Percentiles rank a stretch among this genome's conserved stretches.
Conservation (phyloP, 192 early-diverging fungal species). For the Backusella circina region DNA sequence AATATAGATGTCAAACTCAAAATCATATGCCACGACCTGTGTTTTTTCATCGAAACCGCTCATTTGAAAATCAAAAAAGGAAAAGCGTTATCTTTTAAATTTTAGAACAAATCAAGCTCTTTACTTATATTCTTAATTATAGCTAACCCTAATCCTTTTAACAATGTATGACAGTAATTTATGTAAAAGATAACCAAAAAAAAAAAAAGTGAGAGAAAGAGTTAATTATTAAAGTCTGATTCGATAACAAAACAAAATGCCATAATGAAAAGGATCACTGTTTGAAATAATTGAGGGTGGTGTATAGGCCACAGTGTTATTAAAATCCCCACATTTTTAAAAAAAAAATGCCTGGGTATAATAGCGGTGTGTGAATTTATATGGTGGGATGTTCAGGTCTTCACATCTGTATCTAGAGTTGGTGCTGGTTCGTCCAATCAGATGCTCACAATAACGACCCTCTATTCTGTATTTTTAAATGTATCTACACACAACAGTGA, state of each 20-base stretch:
- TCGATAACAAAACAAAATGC: no score
- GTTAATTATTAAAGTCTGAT: background rate
- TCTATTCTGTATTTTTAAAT: background rate
- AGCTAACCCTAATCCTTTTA: background rate
- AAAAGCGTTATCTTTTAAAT: background rate
- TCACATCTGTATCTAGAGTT: background rate
- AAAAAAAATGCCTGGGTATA: background rate
- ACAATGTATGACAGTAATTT: background rate
- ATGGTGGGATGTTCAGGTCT: background rate
- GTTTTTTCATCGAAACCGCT: background rate
- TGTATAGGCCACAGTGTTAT: background rate
- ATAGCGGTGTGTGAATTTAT: background rate
- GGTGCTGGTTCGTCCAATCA: background rate
- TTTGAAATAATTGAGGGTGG: background rate
- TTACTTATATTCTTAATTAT: background rate
- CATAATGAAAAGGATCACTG: no score
- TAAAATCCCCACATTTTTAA: background rate
- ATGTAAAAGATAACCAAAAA: background rate
- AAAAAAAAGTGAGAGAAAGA: background rate
- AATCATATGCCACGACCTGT: background rate
- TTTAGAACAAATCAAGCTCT: background rate
- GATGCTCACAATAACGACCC: background rate
- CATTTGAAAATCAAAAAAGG: background rate
- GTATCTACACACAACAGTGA: background rate
- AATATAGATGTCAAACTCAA: background rate